phyloP scores from a whole-genome alignment of 2,329 filamentous ascomycete species.

The Colletotrichum higginsianum region DNA sequence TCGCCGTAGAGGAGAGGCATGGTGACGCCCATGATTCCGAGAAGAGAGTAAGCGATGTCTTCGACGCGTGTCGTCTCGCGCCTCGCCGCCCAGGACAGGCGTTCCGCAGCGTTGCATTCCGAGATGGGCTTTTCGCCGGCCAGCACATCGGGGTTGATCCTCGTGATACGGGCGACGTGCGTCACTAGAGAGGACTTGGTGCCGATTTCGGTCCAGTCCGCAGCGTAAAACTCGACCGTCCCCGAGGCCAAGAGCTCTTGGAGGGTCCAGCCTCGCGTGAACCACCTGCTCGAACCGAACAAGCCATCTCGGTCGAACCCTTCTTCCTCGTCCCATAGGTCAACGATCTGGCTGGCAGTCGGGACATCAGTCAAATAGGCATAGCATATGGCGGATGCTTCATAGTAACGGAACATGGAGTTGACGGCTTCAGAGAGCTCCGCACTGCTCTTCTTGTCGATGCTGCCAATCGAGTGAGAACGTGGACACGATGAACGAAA shows the following conservation, averaged over 20 bases:
- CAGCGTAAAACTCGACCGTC: no score
- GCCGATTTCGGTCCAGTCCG: no score
- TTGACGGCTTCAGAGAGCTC: constrained; percentile 40
- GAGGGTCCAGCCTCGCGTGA: no score
- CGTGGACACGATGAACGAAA: background rate
- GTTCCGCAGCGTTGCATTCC: background rate
- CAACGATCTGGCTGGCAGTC: background rate
- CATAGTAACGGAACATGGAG: constrained; percentile 47
- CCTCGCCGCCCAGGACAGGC: constrained; percentile 48
- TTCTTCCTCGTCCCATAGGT: background rate
- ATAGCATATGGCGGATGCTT: constrained; percentile 46
- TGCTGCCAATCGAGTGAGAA: constrained; percentile 16
- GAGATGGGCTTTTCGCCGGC: background rate
- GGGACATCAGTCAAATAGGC: constrained; percentile 46
- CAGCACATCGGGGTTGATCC: constrained; percentile 28
- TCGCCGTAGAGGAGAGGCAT: constrained; percentile 49
- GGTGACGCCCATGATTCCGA: constrained; percentile 48
- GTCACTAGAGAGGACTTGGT: no score
- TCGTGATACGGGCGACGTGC: no score
- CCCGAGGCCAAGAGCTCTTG: no score
- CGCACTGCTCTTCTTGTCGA: constrained; percentile 48
- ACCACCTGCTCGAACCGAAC: constrained; percentile 21
- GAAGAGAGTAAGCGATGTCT: constrained; percentile 48
- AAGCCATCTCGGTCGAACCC: constrained; percentile 1
- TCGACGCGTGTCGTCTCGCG: constrained; percentile 44